Evolutionary conservation across 129 eudicot genomes (phyloP).

Genomic region (Chrysanthemum makinoi): DNA sequence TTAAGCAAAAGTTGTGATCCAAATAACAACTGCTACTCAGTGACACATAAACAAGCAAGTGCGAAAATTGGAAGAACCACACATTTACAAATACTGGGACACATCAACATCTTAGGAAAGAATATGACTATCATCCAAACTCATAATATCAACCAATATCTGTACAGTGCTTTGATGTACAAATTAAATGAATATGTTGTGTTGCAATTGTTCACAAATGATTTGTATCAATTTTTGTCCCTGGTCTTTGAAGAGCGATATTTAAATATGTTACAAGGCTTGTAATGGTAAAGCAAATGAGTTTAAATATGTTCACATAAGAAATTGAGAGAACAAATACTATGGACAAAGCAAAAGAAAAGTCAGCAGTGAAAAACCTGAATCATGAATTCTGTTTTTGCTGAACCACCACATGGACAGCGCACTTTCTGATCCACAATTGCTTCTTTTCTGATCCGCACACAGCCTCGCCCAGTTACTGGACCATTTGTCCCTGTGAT

Average conservation of each 20-base stretch:
- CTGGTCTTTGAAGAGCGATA: not conserved
- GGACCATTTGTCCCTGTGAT: constrained; percentile 25
- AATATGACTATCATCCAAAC: not conserved
- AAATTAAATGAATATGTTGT: too few relatives aligned
- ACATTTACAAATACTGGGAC: not conserved
- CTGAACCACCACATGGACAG: constrained; percentile 50
- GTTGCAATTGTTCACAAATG: not conserved
- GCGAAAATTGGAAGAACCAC: not conserved
- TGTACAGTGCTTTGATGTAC: too few relatives aligned
- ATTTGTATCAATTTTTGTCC: not conserved
- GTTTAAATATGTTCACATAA: not conserved
- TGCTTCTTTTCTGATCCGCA: constrained; percentile 28
- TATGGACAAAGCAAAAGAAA: not conserved
- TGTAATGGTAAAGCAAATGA: not conserved
- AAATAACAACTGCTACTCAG: constrained; percentile 7
- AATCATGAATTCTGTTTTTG: constrained; percentile 36
- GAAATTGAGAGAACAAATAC: not conserved
- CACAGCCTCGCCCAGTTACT: constrained; percentile 28
- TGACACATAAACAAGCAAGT: constrained; percentile 4
- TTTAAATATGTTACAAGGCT: not conserved
- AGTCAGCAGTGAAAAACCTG: constrained; percentile 28
- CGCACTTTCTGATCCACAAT: constrained; percentile 36
- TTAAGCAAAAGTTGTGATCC: constrained; percentile 11
- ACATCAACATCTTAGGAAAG: not conserved
- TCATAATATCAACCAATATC: too few relatives aligned